phyloP scores from a whole-genome alignment of 192 early-diverging fungal genomes.

The Coemansia sp. region DNA sequence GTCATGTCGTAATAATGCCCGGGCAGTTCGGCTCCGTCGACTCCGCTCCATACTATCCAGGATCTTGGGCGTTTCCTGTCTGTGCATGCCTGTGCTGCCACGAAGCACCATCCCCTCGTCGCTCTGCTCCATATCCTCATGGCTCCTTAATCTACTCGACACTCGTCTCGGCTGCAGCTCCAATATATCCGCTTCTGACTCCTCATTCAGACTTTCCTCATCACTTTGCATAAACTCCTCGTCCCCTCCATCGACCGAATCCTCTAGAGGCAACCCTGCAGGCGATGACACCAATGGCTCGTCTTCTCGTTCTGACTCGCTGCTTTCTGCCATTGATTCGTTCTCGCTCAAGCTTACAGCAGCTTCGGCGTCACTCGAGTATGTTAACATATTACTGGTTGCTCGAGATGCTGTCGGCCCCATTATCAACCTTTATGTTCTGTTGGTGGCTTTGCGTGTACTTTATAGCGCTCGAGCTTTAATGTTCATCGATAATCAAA shows the following conservation, averaged over 20 bases:
- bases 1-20: too few relatives aligned
- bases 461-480: not conserved
- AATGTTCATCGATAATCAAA: not conserved
- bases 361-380: not conserved
- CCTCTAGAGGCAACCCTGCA: not conserved
- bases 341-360: too few relatives aligned
- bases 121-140: too few relatives aligned
- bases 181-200: constrained; percentile 5
- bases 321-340: too few relatives aligned
- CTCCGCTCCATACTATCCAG: too few relatives aligned
- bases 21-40: too few relatives aligned
- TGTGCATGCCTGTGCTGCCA: too few relatives aligned
- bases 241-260: constrained; percentile 17
- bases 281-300: too few relatives aligned
- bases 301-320: too few relatives aligned
- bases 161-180: not conserved
- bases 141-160: not conserved
- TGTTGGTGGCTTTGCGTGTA: not conserved
- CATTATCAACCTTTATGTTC: constrained; percentile 6
- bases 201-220: constrained; percentile 11
- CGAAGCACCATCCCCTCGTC: too few relatives aligned
- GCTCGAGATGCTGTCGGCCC: constrained; percentile 9
- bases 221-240: constrained; percentile 24
- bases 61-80: too few relatives aligned
- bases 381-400: not conserved